Conservation (phyloP, 192 early-diverging fungal species). For the Backusella tuberculispora region DNA sequence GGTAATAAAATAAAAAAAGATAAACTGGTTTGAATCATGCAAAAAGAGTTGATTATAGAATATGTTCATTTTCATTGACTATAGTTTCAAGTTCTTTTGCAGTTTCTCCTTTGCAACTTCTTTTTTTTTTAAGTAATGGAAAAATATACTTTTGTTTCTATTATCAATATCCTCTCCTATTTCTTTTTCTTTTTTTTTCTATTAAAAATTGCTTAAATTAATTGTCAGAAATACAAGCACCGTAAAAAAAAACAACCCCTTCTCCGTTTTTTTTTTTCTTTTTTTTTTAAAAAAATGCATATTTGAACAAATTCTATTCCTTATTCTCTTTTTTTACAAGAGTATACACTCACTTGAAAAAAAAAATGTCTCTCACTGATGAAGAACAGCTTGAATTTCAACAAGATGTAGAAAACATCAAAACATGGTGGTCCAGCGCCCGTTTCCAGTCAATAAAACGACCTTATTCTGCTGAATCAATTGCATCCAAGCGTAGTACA, state of each 20-base stretch:
- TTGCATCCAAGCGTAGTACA: constrained; percentile 88
- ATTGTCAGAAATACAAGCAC: too few relatives aligned
- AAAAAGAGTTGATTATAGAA: constrained; percentile 10
- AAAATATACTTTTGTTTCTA: background rate
- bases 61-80: background rate
- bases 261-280: background rate
- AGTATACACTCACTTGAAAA: background rate
- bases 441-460: constrained; percentile 84
- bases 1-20: background rate
- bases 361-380: constrained; percentile 36
- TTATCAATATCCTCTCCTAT: background rate
- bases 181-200: too few relatives aligned
- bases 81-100: background rate
- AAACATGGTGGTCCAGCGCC: constrained; percentile 85
- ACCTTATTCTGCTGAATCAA: constrained; percentile 84
- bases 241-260: background rate
- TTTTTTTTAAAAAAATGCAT: background rate
- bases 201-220: too few relatives aligned
- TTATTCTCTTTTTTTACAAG: constrained; percentile 15
- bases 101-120: background rate
- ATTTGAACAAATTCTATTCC: background rate
- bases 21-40: background rate
- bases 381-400: constrained; percentile 78
- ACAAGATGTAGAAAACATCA: constrained; percentile 79
- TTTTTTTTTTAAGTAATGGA: background rate